These are phyloP conservation scores for Colletotrichum liaoningense DNA, from an alignment of 2,329 filamentous ascomycete species.

Conservation along the genomic window DNA sequence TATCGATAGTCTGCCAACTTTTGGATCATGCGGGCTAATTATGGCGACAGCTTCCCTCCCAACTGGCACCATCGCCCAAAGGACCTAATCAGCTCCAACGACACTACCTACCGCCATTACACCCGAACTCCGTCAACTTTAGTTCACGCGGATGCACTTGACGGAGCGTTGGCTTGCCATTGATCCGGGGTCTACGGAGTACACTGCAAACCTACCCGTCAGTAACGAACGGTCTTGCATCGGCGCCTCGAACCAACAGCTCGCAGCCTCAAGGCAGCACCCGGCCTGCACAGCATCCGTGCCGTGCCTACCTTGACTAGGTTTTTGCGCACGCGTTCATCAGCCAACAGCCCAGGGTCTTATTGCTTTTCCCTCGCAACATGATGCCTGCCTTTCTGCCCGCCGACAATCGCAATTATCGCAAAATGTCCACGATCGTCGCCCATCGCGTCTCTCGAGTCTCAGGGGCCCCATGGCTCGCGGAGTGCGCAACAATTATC, in stretches of 20 bases:
- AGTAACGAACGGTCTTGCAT: slow-evolving; percentile 23
- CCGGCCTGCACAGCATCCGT: slow-evolving; percentile 13
- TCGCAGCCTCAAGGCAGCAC: not conserved
- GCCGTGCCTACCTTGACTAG: slow-evolving; percentile 4
- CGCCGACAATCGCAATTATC: slow-evolving; percentile 9
- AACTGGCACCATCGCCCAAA: not conserved
- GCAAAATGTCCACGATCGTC: slow-evolving; percentile 12
- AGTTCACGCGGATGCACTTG: not conserved
- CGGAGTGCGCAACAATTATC: slow-evolving; percentile 21
- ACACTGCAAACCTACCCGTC: slow-evolving; percentile 38
- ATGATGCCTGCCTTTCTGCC: slow-evolving; percentile 5
- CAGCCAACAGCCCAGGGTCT: slow-evolving; percentile 4
- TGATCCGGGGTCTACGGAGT: not conserved
- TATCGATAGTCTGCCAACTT: slow-evolving; percentile 6
- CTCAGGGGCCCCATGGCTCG: slow-evolving; percentile 8
- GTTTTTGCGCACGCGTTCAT: not conserved
- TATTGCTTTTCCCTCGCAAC: slow-evolving; percentile 14
- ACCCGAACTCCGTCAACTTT: not conserved
- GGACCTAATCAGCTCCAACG: slow-evolving; percentile 19
- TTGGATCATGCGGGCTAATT: slow-evolving; percentile 23
- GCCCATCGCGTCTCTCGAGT: slow-evolving; percentile 8
- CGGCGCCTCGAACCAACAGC: slow-evolving; percentile 14
- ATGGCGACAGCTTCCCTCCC: not conserved
- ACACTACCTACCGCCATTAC: not conserved
- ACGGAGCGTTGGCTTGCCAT: slow-evolving; percentile 5